Base-by-base conservation (phyloP, 306 rosid genomes). In the Inga leiocalycina region DNA sequence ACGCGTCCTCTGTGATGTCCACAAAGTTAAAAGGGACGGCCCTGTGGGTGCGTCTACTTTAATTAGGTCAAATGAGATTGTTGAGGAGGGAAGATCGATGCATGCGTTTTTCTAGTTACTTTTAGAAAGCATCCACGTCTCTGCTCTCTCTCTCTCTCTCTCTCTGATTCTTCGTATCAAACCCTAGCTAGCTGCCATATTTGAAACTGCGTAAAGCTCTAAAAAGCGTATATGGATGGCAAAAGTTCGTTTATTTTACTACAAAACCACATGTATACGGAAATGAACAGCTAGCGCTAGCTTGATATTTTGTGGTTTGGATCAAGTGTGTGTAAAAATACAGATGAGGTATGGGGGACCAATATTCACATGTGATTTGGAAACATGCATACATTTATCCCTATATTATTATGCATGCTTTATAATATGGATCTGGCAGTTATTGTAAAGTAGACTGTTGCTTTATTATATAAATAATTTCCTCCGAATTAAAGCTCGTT, bases 81-180 rank as follows among this genome's bases (percentile, higher is more conserved):
- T 75, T 49, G 41, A 52, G 24, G 2, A 65, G 24, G 46, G 14
- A 19, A 52, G 49, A 22, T 59, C 30, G 30, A 20, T 61, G 71
- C 57, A 77, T 77, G 80, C 43, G 57, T 59, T 77, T 43, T 76
- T 57, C 51, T 56, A 56, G 80, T 59, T 61, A 2, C 79, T 76
- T 76, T 56, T 56, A 2, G 51, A 57, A 39, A 76, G 52, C 69
- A 22, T 12, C 71, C 20, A n/a, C 51, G 20, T 75, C 20, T 41
- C 32, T 10, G 5, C 14, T 43, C 22, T 41, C 45, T 41, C 14
- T 8, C 0, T 15, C 4, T 11, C 14, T 43, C 22, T 41, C 45
- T 41, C 14, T 8, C 0, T 15, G 20, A 15, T 14, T 2, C 41
- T 3, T 59, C 16, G 27, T 44, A 61, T 43, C 72, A 39, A 77